Conservation (phyloP, 164 flowering plant species). For the Magnolia kwangsiensis region DNA sequence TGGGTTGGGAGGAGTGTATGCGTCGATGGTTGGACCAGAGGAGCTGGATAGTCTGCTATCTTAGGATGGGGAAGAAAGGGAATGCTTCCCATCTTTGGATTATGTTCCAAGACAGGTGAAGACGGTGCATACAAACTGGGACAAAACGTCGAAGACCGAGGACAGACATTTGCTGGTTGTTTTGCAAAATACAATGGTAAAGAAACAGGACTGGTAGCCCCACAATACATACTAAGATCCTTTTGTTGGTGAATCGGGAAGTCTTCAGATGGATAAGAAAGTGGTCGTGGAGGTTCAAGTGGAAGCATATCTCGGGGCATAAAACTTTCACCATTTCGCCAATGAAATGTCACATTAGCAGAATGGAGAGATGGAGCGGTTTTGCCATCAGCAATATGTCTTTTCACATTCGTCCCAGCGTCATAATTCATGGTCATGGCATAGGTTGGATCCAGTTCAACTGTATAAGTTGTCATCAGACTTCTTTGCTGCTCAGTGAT, state of each 20-base stretch:
- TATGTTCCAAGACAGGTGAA: background rate
- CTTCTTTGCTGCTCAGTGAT: background rate
- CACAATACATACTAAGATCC: conserved; percentile 4
- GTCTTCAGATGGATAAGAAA: background rate
- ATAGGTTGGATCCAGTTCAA: background rate
- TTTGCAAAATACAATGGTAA: background rate
- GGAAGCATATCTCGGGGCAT: background rate
- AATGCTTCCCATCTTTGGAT: background rate
- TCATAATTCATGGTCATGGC: conserved; percentile 4
- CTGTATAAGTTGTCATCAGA: background rate
- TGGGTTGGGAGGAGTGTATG: background rate
- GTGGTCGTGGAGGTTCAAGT: background rate
- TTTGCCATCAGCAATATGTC: background rate
- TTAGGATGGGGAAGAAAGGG: conserved; percentile 17
- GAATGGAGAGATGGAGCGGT: background rate
- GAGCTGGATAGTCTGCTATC: background rate
- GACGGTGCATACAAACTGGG: conserved; percentile 14
- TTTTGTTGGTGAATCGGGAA: background rate
- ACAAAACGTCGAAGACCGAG: conserved; percentile 12
- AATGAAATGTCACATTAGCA: conserved; percentile 7
- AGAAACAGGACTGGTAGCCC: background rate
- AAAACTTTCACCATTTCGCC: conserved; percentile 9
- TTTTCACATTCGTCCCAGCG: too few relatives aligned
- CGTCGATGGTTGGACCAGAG: background rate
- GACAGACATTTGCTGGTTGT: background rate